A percentile compares a stretch with the other conserved stretches of the same genome.
Conservation (phyloP, 2,329 filamentous ascomycete genomes). For the Pseudogymnoascus sp. region DNA sequence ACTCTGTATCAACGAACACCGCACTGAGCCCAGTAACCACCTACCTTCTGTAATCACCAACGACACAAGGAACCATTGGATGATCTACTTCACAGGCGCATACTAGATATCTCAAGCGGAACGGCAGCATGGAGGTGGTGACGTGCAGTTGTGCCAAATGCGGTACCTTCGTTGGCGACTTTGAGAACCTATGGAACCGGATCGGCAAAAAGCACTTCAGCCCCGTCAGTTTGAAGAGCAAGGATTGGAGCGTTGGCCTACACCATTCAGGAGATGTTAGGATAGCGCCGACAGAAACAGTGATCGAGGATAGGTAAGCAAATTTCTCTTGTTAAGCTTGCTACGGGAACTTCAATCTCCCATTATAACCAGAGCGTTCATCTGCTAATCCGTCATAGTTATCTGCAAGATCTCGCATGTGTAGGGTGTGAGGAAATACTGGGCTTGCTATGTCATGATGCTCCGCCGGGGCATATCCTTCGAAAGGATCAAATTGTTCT, state of each 20-base stretch:
- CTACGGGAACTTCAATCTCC: neutral
- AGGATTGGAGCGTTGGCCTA: conserved; percentile 17
- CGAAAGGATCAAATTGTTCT: conserved; percentile 25
- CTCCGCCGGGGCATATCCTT: conserved; percentile 25
- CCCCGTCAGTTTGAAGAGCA: conserved; percentile 19
- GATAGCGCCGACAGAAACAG: conserved; percentile 18
- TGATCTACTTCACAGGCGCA: neutral
- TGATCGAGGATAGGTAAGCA: conserved; percentile 24
- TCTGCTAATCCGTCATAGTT: conserved; percentile 16
- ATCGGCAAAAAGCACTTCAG: conserved; percentile 28
- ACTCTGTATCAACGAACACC: neutral
- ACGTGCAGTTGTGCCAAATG: conserved; percentile 25
- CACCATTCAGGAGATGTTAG: conserved; percentile 20
- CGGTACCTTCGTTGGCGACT: conserved; percentile 21
- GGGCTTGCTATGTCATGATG: conserved; percentile 25
- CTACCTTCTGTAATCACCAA: neutral
- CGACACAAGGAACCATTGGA: neutral
- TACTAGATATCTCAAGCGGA: neutral
- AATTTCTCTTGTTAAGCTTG: neutral
- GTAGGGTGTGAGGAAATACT: conserved; percentile 20
- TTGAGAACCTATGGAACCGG: conserved; percentile 26
- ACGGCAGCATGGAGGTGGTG: conserved; percentile 19
- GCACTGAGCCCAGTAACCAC: neutral
- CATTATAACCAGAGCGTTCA: neutral
- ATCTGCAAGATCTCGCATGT: conserved; percentile 26